Evolutionary conservation across 2,329 filamentous ascomycete species (phyloP), one percentile per base, ranked within the genome.

Genomic region (Lecanoromycetidae sp.): DNA sequence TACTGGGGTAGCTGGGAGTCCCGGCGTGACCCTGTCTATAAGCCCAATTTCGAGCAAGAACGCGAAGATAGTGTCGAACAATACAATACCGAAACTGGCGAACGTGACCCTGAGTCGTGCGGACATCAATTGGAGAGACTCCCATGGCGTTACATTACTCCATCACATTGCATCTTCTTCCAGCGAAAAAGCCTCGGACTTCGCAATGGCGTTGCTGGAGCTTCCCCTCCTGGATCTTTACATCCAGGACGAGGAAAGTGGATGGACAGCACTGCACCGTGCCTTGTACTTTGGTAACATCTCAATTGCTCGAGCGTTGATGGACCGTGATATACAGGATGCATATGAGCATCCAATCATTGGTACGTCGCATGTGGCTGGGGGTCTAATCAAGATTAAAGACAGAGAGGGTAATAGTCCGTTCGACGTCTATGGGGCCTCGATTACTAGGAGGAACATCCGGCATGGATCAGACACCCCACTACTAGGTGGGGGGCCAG

Each of bases 341-440:
- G 73, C 74, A 22, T 71, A 74, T 4, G 72, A 79, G 34, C 79
- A 80, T 53, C 76, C 77, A 5, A 69, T 74, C 15, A 73, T 72
- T 20, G 74, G 72, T 12, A 70, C 76, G 15, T 67, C 73, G 17
- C 71, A 77, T 54, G 78, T 78, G 57, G 76, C 80, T 26, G 80
- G 82, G 8, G 82, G 81, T 23, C 68, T 96, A 34, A 88, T 95
- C 58, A 95, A 94, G 67, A 86, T 91, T 43, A 98, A 96, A 63
- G 91, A 98, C 59, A 80, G 84, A 49, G 91, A 96, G 65, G 90
- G 90, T 8, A 87, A 93, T 60, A 94, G 87, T 55, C 90, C 91
- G 0, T 90, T 96, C 55, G 91, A 96, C 61, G 68, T 98, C 9
- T 96, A 94, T 58, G 84, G 86, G 53, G 79, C 84, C 32, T 94